phyloP scores from a whole-genome alignment of 441 rosid species.

The Eugenia klotzschiana region DNA sequence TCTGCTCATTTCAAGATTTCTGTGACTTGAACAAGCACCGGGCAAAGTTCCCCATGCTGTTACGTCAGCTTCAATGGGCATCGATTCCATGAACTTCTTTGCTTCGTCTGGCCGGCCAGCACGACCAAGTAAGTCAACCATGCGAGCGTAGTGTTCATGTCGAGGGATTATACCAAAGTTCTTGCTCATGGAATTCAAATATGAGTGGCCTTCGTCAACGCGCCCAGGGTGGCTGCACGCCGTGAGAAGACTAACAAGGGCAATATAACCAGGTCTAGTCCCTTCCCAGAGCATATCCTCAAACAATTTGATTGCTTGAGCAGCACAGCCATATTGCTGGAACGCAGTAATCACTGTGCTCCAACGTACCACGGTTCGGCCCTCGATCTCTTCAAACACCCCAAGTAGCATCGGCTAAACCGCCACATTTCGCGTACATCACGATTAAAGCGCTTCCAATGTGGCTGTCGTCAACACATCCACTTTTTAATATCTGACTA shows the following conservation, averaged over 20 bases:
- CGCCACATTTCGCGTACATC: slow-evolving; percentile 29
- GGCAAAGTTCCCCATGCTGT: slow-evolving; percentile 21
- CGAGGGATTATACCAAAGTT: slow-evolving; percentile 17
- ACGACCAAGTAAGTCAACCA: slow-evolving; percentile 28
- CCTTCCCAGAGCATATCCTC: slow-evolving; percentile 16
- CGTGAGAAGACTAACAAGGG: slow-evolving; percentile 21
- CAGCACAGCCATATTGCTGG: slow-evolving; percentile 22
- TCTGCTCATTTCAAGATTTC: slow-evolving; percentile 20
- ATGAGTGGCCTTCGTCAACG: slow-evolving; percentile 16
- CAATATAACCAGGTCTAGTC: slow-evolving; percentile 17
- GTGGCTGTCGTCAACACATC: slow-evolving; percentile 1
- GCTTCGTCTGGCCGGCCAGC: slow-evolving; percentile 22
- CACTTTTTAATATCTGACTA: slow-evolving; percentile 16
- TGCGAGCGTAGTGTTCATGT: slow-evolving; percentile 19
- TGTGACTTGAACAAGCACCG: slow-evolving; percentile 15
- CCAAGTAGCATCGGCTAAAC: slow-evolving; percentile 14
- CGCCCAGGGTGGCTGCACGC: slow-evolving; percentile 26
- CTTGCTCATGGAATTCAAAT: slow-evolving; percentile 18
- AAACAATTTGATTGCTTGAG: slow-evolving; percentile 11
- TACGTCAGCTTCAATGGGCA: slow-evolving; percentile 18
- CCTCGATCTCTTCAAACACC: slow-evolving; percentile 16
- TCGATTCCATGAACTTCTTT: slow-evolving; percentile 13
- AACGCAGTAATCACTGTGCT: slow-evolving; percentile 21
- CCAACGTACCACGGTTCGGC: slow-evolving; percentile 20
- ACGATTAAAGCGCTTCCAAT: slow-evolving; percentile 18